A percentile compares a stretch with the other conserved stretches of the same genome.
Conservation (phyloP, 2,329 filamentous ascomycete species). For the Metarhizium robertsii region DNA sequence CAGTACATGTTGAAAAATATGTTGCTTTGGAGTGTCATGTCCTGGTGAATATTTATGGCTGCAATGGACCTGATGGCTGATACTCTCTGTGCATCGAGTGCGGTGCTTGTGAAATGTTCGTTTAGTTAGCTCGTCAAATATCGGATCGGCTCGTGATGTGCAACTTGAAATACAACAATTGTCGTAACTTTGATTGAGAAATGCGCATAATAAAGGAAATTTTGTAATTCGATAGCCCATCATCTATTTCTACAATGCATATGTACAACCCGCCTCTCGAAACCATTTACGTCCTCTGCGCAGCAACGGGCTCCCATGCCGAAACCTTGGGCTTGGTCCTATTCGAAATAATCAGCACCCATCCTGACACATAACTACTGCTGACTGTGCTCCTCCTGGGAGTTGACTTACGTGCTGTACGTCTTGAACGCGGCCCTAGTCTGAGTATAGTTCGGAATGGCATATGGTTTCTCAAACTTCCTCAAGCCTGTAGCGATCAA, state of each 20-base stretch:
- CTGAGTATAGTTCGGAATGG: conserved; percentile 66
- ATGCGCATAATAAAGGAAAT: neutral
- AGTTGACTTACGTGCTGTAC: conserved; percentile 76
- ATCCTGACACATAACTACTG: neutral
- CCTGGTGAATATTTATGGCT: neutral
- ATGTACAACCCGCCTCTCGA: conserved; percentile 20
- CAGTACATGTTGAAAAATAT: too few relatives aligned
- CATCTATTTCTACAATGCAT: conserved; percentile 9
- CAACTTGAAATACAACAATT: neutral
- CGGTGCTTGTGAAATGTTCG: too few relatives aligned
- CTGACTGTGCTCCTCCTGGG: neutral
- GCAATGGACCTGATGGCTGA: neutral
- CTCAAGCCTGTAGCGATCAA: conserved; percentile 58
- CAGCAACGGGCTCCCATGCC: conserved; percentile 40
- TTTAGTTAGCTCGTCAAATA: too few relatives aligned
- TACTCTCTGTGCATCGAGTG: too few relatives aligned
- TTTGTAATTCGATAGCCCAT: neutral
- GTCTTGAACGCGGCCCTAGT: conserved; percentile 78
- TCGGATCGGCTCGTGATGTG: too few relatives aligned
- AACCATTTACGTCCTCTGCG: conserved; percentile 20
- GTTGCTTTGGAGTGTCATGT: neutral
- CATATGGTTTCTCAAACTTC: conserved; percentile 63
- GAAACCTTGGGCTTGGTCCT: conserved; percentile 46
- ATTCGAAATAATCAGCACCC: conserved; percentile 10
- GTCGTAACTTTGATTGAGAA: neutral